These are phyloP conservation scores for Cudoniella acicularis DNA, from an alignment of 495 filamentous ascomycete genomes.

Conservation along the genomic window DNA sequence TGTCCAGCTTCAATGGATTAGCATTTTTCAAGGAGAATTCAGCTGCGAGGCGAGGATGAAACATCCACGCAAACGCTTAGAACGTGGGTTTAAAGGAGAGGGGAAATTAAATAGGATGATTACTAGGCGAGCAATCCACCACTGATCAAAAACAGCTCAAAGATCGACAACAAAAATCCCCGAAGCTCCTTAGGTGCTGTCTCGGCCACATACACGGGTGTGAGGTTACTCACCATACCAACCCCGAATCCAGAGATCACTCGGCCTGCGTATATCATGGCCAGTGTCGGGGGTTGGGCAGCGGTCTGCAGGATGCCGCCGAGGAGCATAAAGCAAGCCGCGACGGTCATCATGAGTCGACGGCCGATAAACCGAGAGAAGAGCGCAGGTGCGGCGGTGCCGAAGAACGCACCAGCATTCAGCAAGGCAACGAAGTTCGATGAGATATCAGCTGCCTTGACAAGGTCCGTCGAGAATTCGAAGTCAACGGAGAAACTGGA, in stretches of 20 bases:
- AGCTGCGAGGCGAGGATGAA: no score
- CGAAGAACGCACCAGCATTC: slow-evolving; percentile 64
- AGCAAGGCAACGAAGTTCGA: slow-evolving; percentile 65
- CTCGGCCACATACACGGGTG: slow-evolving; percentile 24
- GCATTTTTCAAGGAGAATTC: no score
- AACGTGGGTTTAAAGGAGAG: no score
- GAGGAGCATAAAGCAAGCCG: slow-evolving; percentile 8
- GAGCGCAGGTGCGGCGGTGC: slow-evolving; percentile 36
- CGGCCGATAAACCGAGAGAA: slow-evolving; percentile 8
- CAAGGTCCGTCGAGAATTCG: slow-evolving; percentile 4
- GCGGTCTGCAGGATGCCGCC: slow-evolving; percentile 15
- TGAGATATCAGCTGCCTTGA: slow-evolving; percentile 6
- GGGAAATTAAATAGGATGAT: no score
- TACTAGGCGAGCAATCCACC: background rate
- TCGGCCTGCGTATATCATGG: background rate
- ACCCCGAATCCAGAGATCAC: slow-evolving; percentile 13
- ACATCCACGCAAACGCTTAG: no score
- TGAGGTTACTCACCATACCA: slow-evolving; percentile 12
- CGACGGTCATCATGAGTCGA: slow-evolving; percentile 4
- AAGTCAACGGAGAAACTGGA: slow-evolving; percentile 14
- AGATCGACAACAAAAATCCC: slow-evolving; percentile 20
- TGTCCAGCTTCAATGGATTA: no score
- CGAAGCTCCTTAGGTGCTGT: slow-evolving; percentile 18
- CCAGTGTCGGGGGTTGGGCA: background rate
- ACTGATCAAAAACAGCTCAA: slow-evolving; percentile 15